These are phyloP conservation scores for Raffaelea albimanens DNA, from an alignment of 2,329 filamentous ascomycete species.

Conservation along the genomic window DNA sequence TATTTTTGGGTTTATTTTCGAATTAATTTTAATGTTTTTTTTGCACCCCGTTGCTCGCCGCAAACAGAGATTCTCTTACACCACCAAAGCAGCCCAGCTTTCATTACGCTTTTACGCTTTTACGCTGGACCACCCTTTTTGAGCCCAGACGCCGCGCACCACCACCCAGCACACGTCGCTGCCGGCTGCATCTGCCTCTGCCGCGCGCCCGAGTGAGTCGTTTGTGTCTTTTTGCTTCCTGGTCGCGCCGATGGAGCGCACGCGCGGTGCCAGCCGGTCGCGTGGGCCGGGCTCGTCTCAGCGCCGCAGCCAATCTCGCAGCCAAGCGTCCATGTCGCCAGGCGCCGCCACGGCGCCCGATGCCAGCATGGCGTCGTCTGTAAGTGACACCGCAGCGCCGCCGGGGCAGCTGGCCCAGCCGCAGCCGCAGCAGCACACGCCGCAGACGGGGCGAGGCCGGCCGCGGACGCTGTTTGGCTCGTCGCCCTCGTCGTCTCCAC, in stretches of 20 bases:
- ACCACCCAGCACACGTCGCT: too few relatives aligned
- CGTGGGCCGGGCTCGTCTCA: constrained; percentile 9
- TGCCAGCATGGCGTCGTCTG: too few relatives aligned
- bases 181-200: too few relatives aligned
- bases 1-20: constrained; percentile 1
- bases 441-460: not conserved
- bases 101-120: too few relatives aligned
- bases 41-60: not conserved
- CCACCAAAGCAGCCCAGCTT: too few relatives aligned
- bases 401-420: not conserved
- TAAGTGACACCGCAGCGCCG: too few relatives aligned
- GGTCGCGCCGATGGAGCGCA: constrained; percentile 14
- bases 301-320: constrained; percentile 10
- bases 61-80: constrained; percentile 8
- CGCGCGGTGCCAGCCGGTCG: constrained; percentile 13
- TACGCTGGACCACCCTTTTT: too few relatives aligned
- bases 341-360: not conserved
- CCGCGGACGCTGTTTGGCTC: not conserved
- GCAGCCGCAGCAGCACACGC: not conserved
- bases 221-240: not conserved
- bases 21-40: constrained; percentile 1
- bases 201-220: too few relatives aligned
- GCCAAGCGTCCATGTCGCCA: constrained; percentile 3
- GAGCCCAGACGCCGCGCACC: too few relatives aligned
- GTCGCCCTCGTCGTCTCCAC: not conserved